Evolutionary conservation across 805 yeast species (phyloP), one percentile per base, ranked within the genome.

Genomic region (Lipomyces yamadae): DNA sequence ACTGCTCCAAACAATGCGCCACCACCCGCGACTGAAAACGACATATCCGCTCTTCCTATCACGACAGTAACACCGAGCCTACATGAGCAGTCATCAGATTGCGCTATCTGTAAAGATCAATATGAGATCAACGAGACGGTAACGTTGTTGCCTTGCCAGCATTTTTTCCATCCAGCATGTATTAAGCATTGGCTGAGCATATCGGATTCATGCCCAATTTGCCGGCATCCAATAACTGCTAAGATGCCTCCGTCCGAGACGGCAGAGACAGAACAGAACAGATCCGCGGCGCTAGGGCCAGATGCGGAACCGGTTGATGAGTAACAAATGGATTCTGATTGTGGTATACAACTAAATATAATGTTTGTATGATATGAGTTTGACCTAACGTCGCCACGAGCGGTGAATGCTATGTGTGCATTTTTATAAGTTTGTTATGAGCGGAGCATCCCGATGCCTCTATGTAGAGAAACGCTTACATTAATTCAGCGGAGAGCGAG

Each of bases 161-260:
- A 72, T 56, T 64, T 61, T 54, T 72, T 72, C 48, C 74, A 72
- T 48, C 52, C 67, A n/a, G 56, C 52, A 11, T 72, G 74, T 39
- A 67, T 72, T 11, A 65, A 60, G 13, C 72, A 66, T n/a, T 72
- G 74, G 74, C 64, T 72, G 8, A 45, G 50, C n/a, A 59, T 66
- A 11, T 60, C 73, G 6, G 70, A 63, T 32, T 63, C 74, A 11
- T 72, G 74, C 55, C 75, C 72, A n/a, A 58, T 66, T 11, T 70
- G 70, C 54, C 63, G 70, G 3, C 64, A 58, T 8, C 50, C 56
- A 8, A 57, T 61, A 4, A 42, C 48, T 15, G 48, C 1, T 42
- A n/a, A 6, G 18, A 42, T 24, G 10, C 48, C 48, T 7, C 29
- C 48, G 48, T n/a, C 48, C 48, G 48, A 42, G 24, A 42, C 18